Base-by-base conservation (phyloP, 2,329 filamentous ascomycete species). In the Alternaria dauci region DNA sequence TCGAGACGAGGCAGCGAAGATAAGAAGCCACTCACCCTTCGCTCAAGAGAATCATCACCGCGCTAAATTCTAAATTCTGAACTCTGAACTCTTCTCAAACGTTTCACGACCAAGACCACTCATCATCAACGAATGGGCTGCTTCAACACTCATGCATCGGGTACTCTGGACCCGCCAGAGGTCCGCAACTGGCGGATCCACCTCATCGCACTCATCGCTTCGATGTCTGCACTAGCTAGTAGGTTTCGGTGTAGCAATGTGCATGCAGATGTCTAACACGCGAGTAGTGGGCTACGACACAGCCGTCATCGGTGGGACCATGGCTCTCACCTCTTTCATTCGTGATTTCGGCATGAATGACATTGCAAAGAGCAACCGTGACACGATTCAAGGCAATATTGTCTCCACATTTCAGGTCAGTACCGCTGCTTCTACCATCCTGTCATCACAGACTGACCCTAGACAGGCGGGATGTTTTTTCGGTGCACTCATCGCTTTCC, bases 401-500 rank as follows among this genome's bases (percentile, higher is more conserved):
- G 76, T 79, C 1, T 78, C 75, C 6, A 78, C 74, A 6, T 79
- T 79, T 48, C 76, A 78, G 65, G 73, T 74, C 20, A 30, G 53
- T 52, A 6, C 32, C 5, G 36, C 9, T 26, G 5, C 5, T 6
- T 3, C 5, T 11, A 6, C 3, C 8, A 16, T 39, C 4, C 4
- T 38, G 18, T 42, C 3, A 32, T 3, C 9, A 11, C 8, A 14
- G 3, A 41, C 53, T 59, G 9, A 59, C 32, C 16, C 44, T 41
- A 2, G 46, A 1, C 43, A 72, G 66, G 71, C 74, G 28, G 74
- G 78, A 25, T 76, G 73, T 51, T 80, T 79, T 67, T 80, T 80
- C 43, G 78, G 78, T 26, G 76, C 77, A n/a, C 69, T 80, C 5
- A 60, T 77, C 48, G 76, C 77, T 4, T 81, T 83, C 55, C 81